Base-by-base conservation (phyloP, 768 basidiomycete genomes). In the Suillus variegatus region DNA sequence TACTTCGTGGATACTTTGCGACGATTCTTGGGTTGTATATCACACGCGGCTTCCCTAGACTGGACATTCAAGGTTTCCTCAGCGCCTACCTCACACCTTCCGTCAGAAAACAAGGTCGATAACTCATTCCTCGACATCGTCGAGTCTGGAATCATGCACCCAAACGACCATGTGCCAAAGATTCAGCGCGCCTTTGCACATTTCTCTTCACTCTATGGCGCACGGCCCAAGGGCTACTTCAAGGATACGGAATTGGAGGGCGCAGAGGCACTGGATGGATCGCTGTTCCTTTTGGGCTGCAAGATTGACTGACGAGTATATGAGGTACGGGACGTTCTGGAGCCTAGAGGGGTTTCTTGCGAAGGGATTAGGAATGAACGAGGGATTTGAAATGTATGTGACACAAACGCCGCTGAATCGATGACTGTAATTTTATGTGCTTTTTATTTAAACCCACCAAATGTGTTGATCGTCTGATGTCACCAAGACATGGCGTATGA, bases 51-150 rank as follows among this genome's bases (percentile, higher is more conserved):
- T 70, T 67, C 20, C 80, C 79, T 1, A 43, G 44, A 2, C 63
- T 77, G 35, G 67, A 75, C 22, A 70, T 82, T 66, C 69, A 69
- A 49, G 66, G 67, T 0, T 77, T 82, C 63, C 73, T 78, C 69
- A 9, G 51, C 38, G 68, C 62, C 9, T n/a, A 68, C 67, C 3
- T 69, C 64, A 25, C 66, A 65, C 0, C 66, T 68, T 1, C 63
- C 22, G 2, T 57, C 38, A 25, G 56, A 38, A 4, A 1, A 1
- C 36, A 38, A n/a, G 35, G 38, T 57, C 38, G 76, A 79, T 2
- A 83, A 83, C 60, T 69, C 74, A 0, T 83, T 83, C 78, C 63
- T 81, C 6, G 72, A 76, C 0, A 73, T 83, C 67, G 70, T 83
- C 47, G 77, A 83, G 62, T 74, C 75, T 3, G 70, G 77, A 8